Evolutionary conservation across 805 yeast species (phyloP), one percentile per base, ranked within the genome.

Genomic region (Candida fluviatilis): DNA sequence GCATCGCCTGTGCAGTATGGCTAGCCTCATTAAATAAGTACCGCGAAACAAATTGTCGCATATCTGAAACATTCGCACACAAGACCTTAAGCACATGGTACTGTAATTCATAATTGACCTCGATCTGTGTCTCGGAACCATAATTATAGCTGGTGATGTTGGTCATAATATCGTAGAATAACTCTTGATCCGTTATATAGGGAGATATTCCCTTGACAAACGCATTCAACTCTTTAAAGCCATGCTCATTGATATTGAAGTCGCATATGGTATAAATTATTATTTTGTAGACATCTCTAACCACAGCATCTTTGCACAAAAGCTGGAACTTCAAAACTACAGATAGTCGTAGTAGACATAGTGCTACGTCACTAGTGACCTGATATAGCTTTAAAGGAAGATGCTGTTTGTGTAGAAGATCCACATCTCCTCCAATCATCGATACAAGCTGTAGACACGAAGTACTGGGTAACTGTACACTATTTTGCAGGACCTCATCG

Each of bases 231-330:
- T 33, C 30, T 4, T 16, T 13, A 34, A 36, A 36, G 17, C 35
- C 19, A 30, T 16, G 12, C n/a, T 30, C 21, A 18, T 16, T 18
- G 18, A 30, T 18, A 42, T 58, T 58, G 38, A 50, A 62, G 45
- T 66, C 71, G 14, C 57, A 49, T 16, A 53, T 29, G 1, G 52
- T 39, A 12, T 41, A 38, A 24, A 50, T 34, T 28, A 55, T 41
- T 1, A 54, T 30, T n/a, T 30, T 16, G 19, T 30, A 30, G n/a
- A 16, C 13, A 6, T 26, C 29, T 13, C n/a, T 13, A 5, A 5
- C 29, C n/a, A 8, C 5, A 13, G 10, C 11, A 7, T 26, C 29
- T 5, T 26, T 26, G n/a, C 15, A 26, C n/a, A 26, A 26, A 12
- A 26, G 7, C 7, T 26, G 29, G n/a, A 5, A 10, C n/a, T 26